phyloP scores from a whole-genome alignment of 2,329 filamentous ascomycete species.

The Cladophialophora bantiana region DNA sequence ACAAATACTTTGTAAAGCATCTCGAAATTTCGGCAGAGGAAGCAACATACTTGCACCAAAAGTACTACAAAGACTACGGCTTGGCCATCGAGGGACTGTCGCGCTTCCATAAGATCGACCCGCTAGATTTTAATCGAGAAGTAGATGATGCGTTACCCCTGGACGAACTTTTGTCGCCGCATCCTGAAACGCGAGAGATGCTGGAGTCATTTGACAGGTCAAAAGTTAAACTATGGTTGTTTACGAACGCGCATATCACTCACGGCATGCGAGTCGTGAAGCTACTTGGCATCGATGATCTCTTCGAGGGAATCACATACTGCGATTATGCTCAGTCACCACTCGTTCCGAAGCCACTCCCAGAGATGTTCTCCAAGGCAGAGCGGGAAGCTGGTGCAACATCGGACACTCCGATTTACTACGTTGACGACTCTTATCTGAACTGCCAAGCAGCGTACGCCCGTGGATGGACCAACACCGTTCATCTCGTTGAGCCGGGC shows the following conservation, averaged over 20 bases:
- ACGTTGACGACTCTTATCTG: conserved; percentile 87
- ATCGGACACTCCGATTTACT: conserved; percentile 71
- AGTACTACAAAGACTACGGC: conserved; percentile 95
- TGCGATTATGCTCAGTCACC: conserved; percentile 81
- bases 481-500: conserved; percentile 82
- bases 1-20: conserved; percentile 70
- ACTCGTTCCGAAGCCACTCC: conserved; percentile 85
- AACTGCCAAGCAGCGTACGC: conserved; percentile 81
- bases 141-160: conserved; percentile 95
- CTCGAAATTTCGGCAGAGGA: conserved; percentile 77
- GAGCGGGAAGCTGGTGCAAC: conserved; percentile 82
- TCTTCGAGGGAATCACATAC: conserved; percentile 94
- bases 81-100: conserved; percentile 96
- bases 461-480: conserved; percentile 79
- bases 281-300: conserved; percentile 80
- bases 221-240: conserved; percentile 89
- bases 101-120: conserved; percentile 92
- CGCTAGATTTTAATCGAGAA: conserved; percentile 90
- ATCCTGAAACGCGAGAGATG: conserved; percentile 74
- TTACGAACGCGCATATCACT: conserved; percentile 94
- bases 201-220: conserved; percentile 81
- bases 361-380: conserved; percentile 83
- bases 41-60: conserved; percentile 82
- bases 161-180: conserved; percentile 80
- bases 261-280: conserved; percentile 84